Percentiles rank a stretch among this genome's conserved stretches.
Conservation (phyloP, 176 grass and related monocot genomes). For the Stipa capillata region DNA sequence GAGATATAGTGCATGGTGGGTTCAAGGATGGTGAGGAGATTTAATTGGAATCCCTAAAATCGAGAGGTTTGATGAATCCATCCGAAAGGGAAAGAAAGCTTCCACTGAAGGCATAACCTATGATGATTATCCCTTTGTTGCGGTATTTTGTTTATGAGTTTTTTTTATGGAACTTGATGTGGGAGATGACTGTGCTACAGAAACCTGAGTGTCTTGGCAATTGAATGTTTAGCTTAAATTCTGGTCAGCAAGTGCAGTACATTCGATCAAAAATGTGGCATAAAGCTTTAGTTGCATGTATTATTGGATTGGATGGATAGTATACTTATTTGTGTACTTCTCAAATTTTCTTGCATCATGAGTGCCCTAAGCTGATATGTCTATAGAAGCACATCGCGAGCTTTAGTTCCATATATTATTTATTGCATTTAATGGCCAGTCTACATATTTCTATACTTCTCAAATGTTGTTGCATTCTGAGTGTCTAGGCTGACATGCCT, state of each 20-base stretch:
- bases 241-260: too few species aligned
- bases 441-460: background rate
- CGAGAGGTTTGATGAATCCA: conserved; percentile 74
- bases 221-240: background rate
- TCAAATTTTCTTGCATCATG: too few species aligned
- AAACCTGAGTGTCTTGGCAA: background rate
- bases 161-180: background rate
- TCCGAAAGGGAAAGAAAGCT: conserved; percentile 87
- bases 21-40: conserved; percentile 93
- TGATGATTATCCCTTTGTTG: background rate
- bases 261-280: too few species aligned
- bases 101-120: conserved; percentile 67
- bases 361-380: too few species aligned
- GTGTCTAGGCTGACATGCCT: background rate
- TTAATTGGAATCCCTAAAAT: conserved; percentile 73
- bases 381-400: too few species aligned
- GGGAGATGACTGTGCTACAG: too few species aligned
- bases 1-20: conserved; percentile 62
- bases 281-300: too few species aligned
- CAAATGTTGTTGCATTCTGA: background rate
- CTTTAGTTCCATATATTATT: background rate
- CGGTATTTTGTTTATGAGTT: background rate
- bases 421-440: background rate
- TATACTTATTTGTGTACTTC: too few species aligned
- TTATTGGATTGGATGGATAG: too few species aligned